Percentiles rank a stretch among this genome's conserved stretches.
Conservation (phyloP, 225 moss, liverwort and hornwort species). For the Pseudisothecium myosuroides region DNA sequence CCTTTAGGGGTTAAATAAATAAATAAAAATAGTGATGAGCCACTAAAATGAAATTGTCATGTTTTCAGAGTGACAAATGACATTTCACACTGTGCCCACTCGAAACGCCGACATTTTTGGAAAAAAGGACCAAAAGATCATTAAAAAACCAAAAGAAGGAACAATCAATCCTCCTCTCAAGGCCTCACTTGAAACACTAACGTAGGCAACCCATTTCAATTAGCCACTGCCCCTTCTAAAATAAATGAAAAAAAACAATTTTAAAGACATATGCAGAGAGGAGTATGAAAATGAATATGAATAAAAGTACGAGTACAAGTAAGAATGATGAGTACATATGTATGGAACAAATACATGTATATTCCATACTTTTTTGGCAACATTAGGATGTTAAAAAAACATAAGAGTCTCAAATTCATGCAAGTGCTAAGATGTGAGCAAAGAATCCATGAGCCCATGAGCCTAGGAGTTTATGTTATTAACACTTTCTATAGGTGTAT, state of each 20-base stretch:
- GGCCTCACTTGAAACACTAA: too few species aligned
- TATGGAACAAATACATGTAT: neutral
- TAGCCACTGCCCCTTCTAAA: neutral
- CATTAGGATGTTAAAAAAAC: fast-evolving
- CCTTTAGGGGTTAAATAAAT: too few species aligned
- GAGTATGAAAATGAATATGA: neutral
- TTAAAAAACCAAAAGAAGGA: too few species aligned
- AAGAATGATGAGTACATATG: too few species aligned
- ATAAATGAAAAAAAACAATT: neutral
- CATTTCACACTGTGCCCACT: neutral
- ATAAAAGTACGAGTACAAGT: neutral
- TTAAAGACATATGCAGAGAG: fast-evolving
- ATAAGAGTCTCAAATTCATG: neutral
- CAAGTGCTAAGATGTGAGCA: too few species aligned
- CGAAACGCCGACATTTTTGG: too few species aligned
- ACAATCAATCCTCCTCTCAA: too few species aligned
- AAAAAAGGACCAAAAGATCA: too few species aligned
- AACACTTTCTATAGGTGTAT: too few species aligned
- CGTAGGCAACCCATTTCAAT: neutral
- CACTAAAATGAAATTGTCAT: neutral
- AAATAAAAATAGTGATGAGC: too few species aligned
- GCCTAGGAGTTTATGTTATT: too few species aligned
- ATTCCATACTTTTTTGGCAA: neutral
- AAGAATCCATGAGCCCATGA: too few species aligned
- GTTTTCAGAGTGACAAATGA: neutral